A percentile compares a stretch with the other conserved stretches of the same genome.
Conservation (phyloP, 129 eudicot genomes). For the Dittrichia graveolens region DNA sequence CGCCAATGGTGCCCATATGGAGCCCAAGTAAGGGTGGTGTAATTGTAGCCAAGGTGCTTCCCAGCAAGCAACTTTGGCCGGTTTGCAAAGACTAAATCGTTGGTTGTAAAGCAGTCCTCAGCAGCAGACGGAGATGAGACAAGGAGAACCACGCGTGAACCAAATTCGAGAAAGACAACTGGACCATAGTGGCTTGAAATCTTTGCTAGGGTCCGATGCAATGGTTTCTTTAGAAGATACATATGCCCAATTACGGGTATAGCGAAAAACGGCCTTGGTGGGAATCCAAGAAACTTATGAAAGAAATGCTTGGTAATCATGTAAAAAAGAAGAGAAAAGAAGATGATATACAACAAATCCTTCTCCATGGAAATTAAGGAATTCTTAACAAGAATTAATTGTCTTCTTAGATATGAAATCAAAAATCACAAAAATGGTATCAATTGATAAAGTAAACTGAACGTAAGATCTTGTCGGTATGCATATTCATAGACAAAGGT, state of each 20-base stretch:
- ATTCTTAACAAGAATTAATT: background rate
- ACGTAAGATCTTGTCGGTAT: background rate
- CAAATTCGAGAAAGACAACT: conserved; percentile 56
- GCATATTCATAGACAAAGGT: background rate
- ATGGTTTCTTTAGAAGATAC: conserved; percentile 51
- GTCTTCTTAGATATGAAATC: background rate
- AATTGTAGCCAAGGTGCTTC: conserved; percentile 60
- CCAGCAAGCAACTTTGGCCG: conserved; percentile 63
- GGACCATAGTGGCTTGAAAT: conserved; percentile 52
- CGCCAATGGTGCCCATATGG: conserved; percentile 70
- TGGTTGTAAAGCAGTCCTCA: conserved; percentile 64
- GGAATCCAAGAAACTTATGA: conserved; percentile 43
- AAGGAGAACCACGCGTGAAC: conserved; percentile 53
- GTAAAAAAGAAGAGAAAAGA: conserved; percentile 31
- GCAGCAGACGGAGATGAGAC: conserved; percentile 66
- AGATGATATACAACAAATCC: conserved; percentile 11
- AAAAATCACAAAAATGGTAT: conserved; percentile 14
- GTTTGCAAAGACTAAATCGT: conserved; percentile 63
- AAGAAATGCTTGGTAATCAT: conserved; percentile 36
- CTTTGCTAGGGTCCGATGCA: conserved; percentile 44
- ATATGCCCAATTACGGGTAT: conserved; percentile 66
- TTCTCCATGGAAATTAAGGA: conserved; percentile 25
- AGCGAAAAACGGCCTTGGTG: conserved; percentile 52
- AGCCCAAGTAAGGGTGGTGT: conserved; percentile 55
- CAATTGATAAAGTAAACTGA: background rate